A percentile compares a stretch with the other conserved stretches of the same genome.
These are phyloP conservation scores for Penicillium expansum DNA, from an alignment of 2,329 filamentous ascomycete species.

Conservation along the genomic window DNA sequence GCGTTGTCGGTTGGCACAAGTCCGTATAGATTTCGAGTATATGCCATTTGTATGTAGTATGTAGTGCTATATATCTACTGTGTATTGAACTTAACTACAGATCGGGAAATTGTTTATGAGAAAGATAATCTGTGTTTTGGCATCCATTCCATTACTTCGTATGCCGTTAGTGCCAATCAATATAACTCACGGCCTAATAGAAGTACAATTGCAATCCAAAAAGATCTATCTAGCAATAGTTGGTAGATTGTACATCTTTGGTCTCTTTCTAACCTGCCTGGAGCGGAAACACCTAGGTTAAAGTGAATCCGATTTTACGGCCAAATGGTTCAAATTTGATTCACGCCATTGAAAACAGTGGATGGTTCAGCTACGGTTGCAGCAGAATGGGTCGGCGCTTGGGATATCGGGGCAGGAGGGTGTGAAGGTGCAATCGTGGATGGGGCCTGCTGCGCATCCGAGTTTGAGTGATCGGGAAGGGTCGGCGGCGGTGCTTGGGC, in stretches of 20 bases:
- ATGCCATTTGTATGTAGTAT: neutral
- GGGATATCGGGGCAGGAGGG: neutral
- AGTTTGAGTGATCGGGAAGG: neutral
- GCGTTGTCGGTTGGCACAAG: neutral
- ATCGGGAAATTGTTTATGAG: neutral
- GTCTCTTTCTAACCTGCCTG: neutral
- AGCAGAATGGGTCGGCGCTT: constrained; percentile 3
- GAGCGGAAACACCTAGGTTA: neutral
- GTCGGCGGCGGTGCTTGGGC: constrained; percentile 1
- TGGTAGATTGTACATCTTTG: neutral
- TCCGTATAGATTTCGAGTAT: neutral
- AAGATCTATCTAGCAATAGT: neutral
- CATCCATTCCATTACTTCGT: neutral
- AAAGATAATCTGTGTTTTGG: neutral
- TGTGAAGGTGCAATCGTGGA: neutral
- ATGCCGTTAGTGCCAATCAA: neutral
- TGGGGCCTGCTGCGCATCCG: neutral
- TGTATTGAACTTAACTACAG: neutral
- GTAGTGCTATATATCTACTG: neutral
- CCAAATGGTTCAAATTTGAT: constrained; percentile 1
- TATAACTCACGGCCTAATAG: neutral
- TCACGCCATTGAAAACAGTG: constrained; percentile 9
- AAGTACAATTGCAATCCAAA: neutral
- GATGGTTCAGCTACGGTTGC: constrained; percentile 1
- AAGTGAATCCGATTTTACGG: neutral